Base-by-base conservation (phyloP, 2,329 filamentous ascomycete genomes). In the Fusarium sp. region DNA sequence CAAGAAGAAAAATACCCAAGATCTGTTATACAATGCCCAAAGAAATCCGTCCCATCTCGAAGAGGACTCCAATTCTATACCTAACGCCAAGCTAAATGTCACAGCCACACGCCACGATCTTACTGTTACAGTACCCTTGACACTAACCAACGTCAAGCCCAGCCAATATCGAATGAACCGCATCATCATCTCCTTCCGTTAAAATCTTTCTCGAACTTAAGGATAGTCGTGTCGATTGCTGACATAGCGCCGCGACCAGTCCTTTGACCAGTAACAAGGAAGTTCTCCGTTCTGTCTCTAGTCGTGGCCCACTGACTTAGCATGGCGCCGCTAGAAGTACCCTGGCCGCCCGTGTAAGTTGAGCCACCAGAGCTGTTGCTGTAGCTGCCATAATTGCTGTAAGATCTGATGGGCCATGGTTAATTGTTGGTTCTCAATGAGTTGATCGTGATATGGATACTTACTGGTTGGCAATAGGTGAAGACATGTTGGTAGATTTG, bases 61-160 rank as follows among this genome's bases (percentile, higher is more conserved):
- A 20, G 40, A 59, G 53, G 30, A 16, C 52, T 43, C 38, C 58
- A 43, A 53, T 38, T 58, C 61, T 70, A 67, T 67, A 38, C 56
- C 52, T 24, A 25, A 63, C 67, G 67, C 67, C 67, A 30, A 50
- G 67, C 67, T 71, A 63, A 70, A 52, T 27, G 47, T 27, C 52
- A 58, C 52, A 59, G 66, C 51, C 61, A 61, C 45, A 51, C 57
- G 57, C 51, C 61, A 61, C 45, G 47, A 61, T 53, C 18, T 4
- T 50, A 27, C 16, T 42, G 24, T 42, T 27, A 52, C 32, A 52
- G 12, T 45, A n/a, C 22, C 34, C 18, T 38, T 38, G 18, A n/a
- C 34, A n/a, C 34, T n/a, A 50, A 18, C 27, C 34, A 12, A 34
- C 25, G 5, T 62, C 45, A 29, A 29, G 11, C 14, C 24, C 22